phyloP scores from a whole-genome alignment of 140 eudicot genomes.

The Anethum foeniculum region DNA sequence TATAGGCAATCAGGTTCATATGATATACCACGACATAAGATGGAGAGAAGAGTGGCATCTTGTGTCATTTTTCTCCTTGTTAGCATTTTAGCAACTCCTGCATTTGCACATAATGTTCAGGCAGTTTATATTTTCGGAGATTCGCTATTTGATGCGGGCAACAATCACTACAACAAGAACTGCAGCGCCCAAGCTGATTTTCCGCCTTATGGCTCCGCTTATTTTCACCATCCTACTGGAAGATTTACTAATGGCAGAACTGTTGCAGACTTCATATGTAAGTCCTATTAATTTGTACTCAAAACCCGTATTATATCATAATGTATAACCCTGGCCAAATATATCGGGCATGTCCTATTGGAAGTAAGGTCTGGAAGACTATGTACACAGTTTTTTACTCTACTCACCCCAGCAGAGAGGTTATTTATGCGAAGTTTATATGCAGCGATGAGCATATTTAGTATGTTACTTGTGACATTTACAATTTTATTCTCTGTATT shows the following conservation, averaged over 20 bases:
- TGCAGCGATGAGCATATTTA: neutral
- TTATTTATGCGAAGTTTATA: no score
- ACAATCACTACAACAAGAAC: slow-evolving; percentile 39
- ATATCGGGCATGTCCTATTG: no score
- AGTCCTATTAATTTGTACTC: neutral
- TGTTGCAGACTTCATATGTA: slow-evolving; percentile 56
- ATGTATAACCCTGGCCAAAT: no score
- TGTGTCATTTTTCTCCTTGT: slow-evolving; percentile 3
- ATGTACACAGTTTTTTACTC: no score
- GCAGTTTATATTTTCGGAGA: slow-evolving; percentile 54
- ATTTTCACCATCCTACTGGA: slow-evolving; percentile 66
- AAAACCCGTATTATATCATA: neutral
- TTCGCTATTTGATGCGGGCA: slow-evolving; percentile 70
- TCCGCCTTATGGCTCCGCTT: slow-evolving; percentile 55
- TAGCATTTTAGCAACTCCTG: slow-evolving; percentile 5
- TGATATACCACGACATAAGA: neutral
- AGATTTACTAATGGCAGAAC: slow-evolving; percentile 83
- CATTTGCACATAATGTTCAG: slow-evolving; percentile 21
- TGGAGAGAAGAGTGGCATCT: slow-evolving; percentile 12
- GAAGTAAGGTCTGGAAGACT: no score
- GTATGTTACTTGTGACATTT: neutral
- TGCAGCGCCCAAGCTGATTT: slow-evolving; percentile 58
- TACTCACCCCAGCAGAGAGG: neutral
- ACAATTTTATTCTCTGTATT: neutral
- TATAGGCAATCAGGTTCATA: neutral